phyloP scores from a whole-genome alignment of 2,329 filamentous ascomycete species.

The Neopestalotiopsis clavispora region DNA sequence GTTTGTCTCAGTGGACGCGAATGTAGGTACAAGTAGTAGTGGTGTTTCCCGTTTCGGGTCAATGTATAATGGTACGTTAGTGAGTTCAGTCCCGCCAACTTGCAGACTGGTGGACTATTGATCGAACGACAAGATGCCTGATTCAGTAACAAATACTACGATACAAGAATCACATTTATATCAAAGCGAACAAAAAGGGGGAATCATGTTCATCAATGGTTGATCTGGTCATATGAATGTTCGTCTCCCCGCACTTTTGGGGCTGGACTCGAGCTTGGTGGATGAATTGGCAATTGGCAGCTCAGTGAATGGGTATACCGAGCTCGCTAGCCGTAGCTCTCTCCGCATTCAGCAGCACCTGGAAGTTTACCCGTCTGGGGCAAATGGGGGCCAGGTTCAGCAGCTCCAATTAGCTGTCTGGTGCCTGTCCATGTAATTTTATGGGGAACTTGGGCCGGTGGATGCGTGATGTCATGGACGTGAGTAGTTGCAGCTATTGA shows the following conservation, averaged over 20 bases:
- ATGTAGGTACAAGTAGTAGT: neutral
- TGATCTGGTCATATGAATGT: neutral
- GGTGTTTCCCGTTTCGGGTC: neutral
- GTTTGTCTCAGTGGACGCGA: neutral
- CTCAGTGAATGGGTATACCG: neutral
- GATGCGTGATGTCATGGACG: slow-evolving; percentile 6
- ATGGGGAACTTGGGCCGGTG: neutral
- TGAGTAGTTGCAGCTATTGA: neutral
- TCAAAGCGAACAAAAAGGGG: neutral
- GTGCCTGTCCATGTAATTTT: neutral
- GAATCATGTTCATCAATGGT: neutral
- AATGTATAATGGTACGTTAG: neutral
- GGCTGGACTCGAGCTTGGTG: neutral
- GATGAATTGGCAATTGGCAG: neutral
- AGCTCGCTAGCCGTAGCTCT: neutral
- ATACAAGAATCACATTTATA: neutral
- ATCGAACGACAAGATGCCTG: neutral
- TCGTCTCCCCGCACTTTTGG: slow-evolving; percentile 5
- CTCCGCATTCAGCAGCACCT: slow-evolving; percentile 24
- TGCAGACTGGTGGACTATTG: neutral
- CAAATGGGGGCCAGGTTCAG: neutral
- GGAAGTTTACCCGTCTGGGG: slow-evolving; percentile 16
- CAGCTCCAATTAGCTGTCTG: neutral
- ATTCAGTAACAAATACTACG: neutral
- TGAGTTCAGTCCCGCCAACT: neutral